Conservation (phyloP, 2,329 filamentous ascomycete species). For the Neofusicoccum cordaticola region DNA sequence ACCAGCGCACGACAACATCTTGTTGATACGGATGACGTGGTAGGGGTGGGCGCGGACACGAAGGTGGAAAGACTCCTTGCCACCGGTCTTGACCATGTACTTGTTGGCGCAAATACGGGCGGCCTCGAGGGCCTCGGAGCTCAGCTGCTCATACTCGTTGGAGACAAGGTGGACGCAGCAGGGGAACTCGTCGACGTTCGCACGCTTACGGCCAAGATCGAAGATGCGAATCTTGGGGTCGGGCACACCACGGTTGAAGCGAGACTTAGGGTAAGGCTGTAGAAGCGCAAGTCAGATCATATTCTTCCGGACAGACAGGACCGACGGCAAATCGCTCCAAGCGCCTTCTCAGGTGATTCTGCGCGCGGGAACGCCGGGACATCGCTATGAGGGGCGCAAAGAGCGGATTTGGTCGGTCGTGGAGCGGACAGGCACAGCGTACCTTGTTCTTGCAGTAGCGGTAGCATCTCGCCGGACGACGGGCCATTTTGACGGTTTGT, state of each 20-base stretch:
- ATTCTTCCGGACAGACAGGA: background rate
- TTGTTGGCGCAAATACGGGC: slow-evolving; percentile 99
- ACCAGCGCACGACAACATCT: slow-evolving; percentile 99
- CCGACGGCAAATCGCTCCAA: background rate
- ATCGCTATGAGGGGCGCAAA: background rate
- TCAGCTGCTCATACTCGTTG: slow-evolving; percentile 99
- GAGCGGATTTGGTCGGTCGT: background rate
- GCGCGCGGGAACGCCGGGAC: background rate
- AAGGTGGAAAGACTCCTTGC: slow-evolving; percentile 71
- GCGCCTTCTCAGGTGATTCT: background rate
- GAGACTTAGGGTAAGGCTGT: slow-evolving; percentile 97
- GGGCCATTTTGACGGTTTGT: slow-evolving; percentile 85
- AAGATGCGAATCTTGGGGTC: slow-evolving; percentile 89
- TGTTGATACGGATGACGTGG: slow-evolving; percentile 99
- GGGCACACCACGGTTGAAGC: slow-evolving; percentile 99
- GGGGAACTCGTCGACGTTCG: slow-evolving; percentile 98
- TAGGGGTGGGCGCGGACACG: slow-evolving; percentile 88
- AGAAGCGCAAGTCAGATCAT: slow-evolving; percentile 8
- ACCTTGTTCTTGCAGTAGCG: slow-evolving; percentile 99
- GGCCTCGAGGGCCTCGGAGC: slow-evolving; percentile 98
- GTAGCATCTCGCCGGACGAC: slow-evolving; percentile 99
- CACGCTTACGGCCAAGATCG: slow-evolving; percentile 97
- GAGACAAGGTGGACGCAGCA: slow-evolving; percentile 96
- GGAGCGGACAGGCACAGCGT: slow-evolving; percentile 36
- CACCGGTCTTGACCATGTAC: slow-evolving; percentile 69